Evolutionary conservation across 2,329 filamentous ascomycete species (phyloP).

Genomic region (Metarhizium robertsii): DNA sequence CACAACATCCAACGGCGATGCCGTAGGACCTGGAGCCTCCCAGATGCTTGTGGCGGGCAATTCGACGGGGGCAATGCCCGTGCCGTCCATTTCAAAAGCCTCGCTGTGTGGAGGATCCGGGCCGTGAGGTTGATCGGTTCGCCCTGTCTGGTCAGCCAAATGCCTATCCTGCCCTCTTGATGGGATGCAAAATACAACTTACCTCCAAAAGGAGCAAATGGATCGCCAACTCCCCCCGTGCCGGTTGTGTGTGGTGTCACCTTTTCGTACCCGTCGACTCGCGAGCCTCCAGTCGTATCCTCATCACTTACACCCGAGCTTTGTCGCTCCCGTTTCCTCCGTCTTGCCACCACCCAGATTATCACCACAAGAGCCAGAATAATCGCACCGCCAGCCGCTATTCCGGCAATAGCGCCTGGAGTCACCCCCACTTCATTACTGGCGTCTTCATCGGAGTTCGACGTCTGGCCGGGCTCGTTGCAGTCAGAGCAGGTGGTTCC

Average conservation of each 20-base stretch:
- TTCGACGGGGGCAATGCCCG: slow-evolving; percentile 21
- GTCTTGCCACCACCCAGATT: slow-evolving; percentile 12
- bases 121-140: slow-evolving; percentile 21
- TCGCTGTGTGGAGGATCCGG: slow-evolving; percentile 16
- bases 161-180: background rate
- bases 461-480: background rate
- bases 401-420: slow-evolving; percentile 24
- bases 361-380: slow-evolving; percentile 17
- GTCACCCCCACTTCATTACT: slow-evolving; percentile 9
- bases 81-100: slow-evolving; percentile 30
- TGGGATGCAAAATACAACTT: slow-evolving; percentile 8
- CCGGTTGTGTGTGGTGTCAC: slow-evolving; percentile 18
- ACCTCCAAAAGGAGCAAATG: slow-evolving; percentile 38
- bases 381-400: slow-evolving; percentile 19
- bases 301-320: slow-evolving; percentile 6
- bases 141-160: slow-evolving; percentile 15
- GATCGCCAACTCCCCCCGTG: slow-evolving; percentile 16
- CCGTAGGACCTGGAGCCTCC: slow-evolving; percentile 6
- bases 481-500: background rate
- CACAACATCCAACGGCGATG: background rate
- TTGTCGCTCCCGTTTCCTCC: slow-evolving; percentile 7
- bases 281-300: slow-evolving; percentile 1
- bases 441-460: background rate
- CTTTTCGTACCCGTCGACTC: slow-evolving; percentile 2
- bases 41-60: slow-evolving; percentile 19